Base-by-base conservation (phyloP, 1,284 basidiomycete species). In the Kalmanozyma brasiliensis region DNA sequence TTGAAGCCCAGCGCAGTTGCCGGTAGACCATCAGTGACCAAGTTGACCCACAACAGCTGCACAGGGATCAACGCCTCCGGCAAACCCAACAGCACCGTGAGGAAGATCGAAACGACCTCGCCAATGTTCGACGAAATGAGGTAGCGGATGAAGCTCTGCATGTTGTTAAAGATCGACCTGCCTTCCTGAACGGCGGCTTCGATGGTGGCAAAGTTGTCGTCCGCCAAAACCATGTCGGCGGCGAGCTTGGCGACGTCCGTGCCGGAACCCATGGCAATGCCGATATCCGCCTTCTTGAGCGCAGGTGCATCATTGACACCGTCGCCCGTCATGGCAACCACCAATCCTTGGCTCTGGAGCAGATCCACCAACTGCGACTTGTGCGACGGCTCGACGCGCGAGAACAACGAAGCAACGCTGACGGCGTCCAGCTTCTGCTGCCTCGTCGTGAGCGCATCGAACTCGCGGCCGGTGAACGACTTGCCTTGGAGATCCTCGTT, bases 1-100 rank as follows among this genome's bases (percentile, higher is more conserved):
- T 98, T 98, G 86, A 98, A 98, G 37, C 95, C 94, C 32, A 98
- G 89, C 0, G 96, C 95, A n/a, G 94, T 97, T 3, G 95, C 95
- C 2, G 95, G 95, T 26, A 98, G 85, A 84, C 93, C 95, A 84
- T 95, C 94, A 14, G 78, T 79, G 11, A 81, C 80, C 20, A 81
- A 53, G 52, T 80, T 81, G 29, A 79, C 75, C 93, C 94, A 98
- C 43, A 98, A 89, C 40, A 98, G 86, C 86, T 98, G 96, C 13
- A 98, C 94, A 23, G 94, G 94, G 76, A 98, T 97, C 62, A 98
- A 85, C 51, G 95, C 95, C 83, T 98, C 96, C 17, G 96, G 95
- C 94, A 98, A 96, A 75, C 95, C 95, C 56, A 98, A 86, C 42
- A 98, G 86, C 22, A 98, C 95, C 3, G 95, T 98, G 73, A 98